Conservation (phyloP, 495 filamentous ascomycete genomes). For the Geoglossum glabrum region DNA sequence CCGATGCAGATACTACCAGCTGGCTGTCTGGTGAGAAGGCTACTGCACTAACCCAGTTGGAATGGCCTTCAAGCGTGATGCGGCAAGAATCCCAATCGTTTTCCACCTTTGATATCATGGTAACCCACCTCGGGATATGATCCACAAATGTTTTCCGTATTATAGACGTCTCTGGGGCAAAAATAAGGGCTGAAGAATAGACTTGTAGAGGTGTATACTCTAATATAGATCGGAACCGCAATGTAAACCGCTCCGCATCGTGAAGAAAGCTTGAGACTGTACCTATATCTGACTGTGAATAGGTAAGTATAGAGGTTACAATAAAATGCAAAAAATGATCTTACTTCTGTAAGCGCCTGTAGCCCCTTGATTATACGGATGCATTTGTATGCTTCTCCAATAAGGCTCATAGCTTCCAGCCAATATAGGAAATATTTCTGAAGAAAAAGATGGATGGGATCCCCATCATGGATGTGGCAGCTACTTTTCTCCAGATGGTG, state of each 20-base stretch:
- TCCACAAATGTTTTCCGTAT: no score
- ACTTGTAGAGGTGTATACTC: no score
- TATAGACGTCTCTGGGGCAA: no score
- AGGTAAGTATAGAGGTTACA: no score
- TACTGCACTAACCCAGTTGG: slow-evolving; percentile 56
- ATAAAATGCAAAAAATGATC: no score
- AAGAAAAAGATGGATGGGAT: no score
- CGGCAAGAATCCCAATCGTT: slow-evolving; percentile 5
- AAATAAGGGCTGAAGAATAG: no score
- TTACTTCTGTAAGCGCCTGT: neutral
- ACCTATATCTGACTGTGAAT: neutral
- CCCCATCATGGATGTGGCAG: neutral
- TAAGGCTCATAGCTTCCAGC: no score
- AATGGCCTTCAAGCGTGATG: slow-evolving; percentile 69
- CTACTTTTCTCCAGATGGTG: slow-evolving; percentile 22
- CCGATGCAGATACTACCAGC: no score
- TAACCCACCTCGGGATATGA: slow-evolving; percentile 5
- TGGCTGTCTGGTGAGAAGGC: slow-evolving; percentile 71
- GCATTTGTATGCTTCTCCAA: neutral
- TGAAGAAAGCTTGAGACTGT: slow-evolving; percentile 12
- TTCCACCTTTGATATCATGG: neutral
- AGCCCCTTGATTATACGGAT: neutral
- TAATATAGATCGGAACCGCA: slow-evolving; percentile 11
- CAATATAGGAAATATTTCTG: no score
- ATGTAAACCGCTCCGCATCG: slow-evolving; percentile 20